Evolutionary conservation across 306 rosid genomes (phyloP).

Genomic region (Cyamopsis tetragonoloba): DNA sequence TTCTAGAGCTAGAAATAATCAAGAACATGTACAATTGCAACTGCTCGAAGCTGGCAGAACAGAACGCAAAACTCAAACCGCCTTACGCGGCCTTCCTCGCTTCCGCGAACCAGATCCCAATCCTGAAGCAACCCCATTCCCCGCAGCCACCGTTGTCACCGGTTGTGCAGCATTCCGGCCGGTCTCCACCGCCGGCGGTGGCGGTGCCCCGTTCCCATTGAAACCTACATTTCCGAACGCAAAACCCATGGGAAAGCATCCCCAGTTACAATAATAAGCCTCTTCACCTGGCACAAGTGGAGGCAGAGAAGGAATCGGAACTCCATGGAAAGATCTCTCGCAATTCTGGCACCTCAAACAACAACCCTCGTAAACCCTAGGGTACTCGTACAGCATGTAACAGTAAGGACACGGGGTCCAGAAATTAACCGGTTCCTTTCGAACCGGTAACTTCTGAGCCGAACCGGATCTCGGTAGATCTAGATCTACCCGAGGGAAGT

Average conservation of each 20-base stretch:
- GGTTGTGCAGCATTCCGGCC: background rate
- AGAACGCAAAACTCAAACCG: constrained; percentile 4
- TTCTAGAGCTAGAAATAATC: background rate
- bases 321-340: constrained; percentile 62
- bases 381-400: constrained; percentile 64
- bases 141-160: background rate
- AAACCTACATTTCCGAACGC: constrained; percentile 14
- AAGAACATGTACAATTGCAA: background rate
- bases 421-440: constrained; percentile 44
- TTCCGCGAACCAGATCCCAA: constrained; percentile 26
- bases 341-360: constrained; percentile 86
- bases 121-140: constrained; percentile 16
- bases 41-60: background rate
- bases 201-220: background rate
- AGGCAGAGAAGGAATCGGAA: constrained; percentile 46
- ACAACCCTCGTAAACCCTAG: constrained; percentile 65
- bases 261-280: constrained; percentile 85
- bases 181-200: background rate
- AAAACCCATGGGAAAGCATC: constrained; percentile 71
- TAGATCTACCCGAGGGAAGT: constrained; percentile 28
- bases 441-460: constrained; percentile 48
- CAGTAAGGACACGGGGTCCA: constrained; percentile 99
- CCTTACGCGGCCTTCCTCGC: constrained; percentile 60
- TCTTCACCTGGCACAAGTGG: constrained; percentile 73
- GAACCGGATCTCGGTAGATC: too few species aligned